These are phyloP conservation scores for Flueggea neowawraea DNA, from an alignment of 441 rosid genomes.

Conservation along the genomic window DNA sequence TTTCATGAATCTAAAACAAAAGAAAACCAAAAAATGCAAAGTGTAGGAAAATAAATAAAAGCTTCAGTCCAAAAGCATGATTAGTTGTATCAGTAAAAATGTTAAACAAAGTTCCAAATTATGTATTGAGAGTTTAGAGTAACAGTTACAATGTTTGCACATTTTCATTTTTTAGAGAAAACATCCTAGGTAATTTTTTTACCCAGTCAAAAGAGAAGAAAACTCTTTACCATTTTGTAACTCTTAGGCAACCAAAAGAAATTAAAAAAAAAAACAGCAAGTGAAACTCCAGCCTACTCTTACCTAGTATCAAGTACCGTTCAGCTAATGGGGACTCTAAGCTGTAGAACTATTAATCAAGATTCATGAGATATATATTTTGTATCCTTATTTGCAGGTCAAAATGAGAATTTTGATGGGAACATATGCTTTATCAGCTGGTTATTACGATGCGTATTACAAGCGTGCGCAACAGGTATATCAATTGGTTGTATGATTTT, in stretches of 20 bases:
- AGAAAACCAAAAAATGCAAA: not conserved
- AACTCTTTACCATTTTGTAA: no score
- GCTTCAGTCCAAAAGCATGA: not conserved
- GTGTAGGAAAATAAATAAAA: not conserved
- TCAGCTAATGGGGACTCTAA: not conserved
- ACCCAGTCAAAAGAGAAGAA: no score
- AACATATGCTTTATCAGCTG: slow-evolving; percentile 93
- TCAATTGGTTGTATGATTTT: not conserved
- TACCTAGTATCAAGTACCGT: no score
- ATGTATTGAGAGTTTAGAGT: no score
- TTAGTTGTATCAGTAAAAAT: not conserved
- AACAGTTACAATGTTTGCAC: no score
- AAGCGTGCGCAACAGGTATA: slow-evolving; percentile 92
- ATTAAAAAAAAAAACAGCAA: no score
- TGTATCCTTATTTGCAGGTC: slow-evolving; percentile 40
- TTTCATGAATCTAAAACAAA: not conserved
- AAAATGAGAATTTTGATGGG: slow-evolving; percentile 98
- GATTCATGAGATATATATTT: not conserved
- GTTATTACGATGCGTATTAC: slow-evolving; percentile 94
- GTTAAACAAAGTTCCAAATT: not conserved
- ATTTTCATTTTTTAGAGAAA: no score
- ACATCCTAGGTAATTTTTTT: no score
- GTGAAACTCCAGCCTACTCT: no score
- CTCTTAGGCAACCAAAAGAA: no score
- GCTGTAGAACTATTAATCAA: not conserved